Conservation (phyloP, 164 flowering plant genomes). For the Aristolochia contorta region DNA sequence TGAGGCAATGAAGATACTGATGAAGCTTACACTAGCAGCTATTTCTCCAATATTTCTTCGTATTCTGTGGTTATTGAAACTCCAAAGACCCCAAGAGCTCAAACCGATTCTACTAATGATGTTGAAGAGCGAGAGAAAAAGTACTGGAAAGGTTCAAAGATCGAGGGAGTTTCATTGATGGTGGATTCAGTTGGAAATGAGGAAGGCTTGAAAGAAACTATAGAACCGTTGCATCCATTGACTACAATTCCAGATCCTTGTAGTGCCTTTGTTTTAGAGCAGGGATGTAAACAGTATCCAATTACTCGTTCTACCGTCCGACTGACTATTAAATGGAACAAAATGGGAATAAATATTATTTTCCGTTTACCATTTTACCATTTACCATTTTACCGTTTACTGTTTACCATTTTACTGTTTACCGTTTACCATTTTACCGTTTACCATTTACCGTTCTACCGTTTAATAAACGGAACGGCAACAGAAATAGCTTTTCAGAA, state of each 20-base stretch:
- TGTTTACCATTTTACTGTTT: too few species aligned
- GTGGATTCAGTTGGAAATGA: conserved; percentile 2
- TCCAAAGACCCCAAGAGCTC: not conserved
- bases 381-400: too few species aligned
- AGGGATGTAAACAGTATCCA: too few species aligned
- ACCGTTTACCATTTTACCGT: too few species aligned
- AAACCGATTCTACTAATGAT: not conserved
- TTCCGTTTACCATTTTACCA: too few species aligned
- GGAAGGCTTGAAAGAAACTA: conserved; percentile 4
- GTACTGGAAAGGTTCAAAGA: conserved; percentile 7
- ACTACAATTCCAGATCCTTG: conserved; percentile 19
- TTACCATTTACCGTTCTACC: too few species aligned
- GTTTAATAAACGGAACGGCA: too few species aligned
- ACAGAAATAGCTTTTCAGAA: too few species aligned
- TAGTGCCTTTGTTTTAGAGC: conserved; percentile 10
- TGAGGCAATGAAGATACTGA: conserved; percentile 2
- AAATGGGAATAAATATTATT: too few species aligned
- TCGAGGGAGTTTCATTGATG: conserved; percentile 5
- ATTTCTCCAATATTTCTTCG: not conserved
- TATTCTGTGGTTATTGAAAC: not conserved
- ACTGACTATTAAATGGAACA: too few species aligned
- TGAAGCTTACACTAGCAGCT: not conserved
- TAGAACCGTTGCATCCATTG: conserved; percentile 22
- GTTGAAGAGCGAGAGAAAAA: conserved; percentile 8
- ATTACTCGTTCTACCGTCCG: too few species aligned